These are phyloP conservation scores for Ambrosiella cleistominuta DNA, from an alignment of 2,329 filamentous ascomycete genomes.

Conservation along the genomic window DNA sequence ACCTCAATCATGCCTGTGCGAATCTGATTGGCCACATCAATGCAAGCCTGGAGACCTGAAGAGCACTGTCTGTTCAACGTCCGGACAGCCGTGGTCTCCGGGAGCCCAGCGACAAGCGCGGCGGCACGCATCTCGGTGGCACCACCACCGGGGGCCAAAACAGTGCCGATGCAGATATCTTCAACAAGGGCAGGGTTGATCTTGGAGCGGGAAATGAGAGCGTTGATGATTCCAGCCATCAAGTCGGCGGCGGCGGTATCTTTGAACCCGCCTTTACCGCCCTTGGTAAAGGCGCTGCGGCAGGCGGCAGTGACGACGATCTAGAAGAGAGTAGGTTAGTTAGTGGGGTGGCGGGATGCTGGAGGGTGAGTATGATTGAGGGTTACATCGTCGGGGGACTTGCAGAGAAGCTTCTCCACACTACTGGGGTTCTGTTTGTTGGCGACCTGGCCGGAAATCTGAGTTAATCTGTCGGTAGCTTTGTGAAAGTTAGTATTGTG, in stretches of 20 bases:
- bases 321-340: constrained; percentile 21
- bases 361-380: constrained; percentile 3
- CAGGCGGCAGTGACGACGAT: constrained; percentile 86
- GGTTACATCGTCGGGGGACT: constrained; percentile 48
- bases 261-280: constrained; percentile 87
- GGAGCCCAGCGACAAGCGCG: constrained; percentile 77
- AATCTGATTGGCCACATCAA: constrained; percentile 90
- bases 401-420: constrained; percentile 42
- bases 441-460: constrained; percentile 46
- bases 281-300: constrained; percentile 81
- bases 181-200: constrained; percentile 81
- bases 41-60: constrained; percentile 76
- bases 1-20: constrained; percentile 83
- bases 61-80: constrained; percentile 89
- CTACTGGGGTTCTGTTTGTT: constrained; percentile 37
- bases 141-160: constrained; percentile 81
- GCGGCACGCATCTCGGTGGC: constrained; percentile 95
- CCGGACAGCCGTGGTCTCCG: constrained; percentile 67
- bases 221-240: constrained; percentile 66
- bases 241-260: constrained; percentile 79
- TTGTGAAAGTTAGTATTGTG: background rate
- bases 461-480: constrained; percentile 40
- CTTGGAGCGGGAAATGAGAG: constrained; percentile 64
- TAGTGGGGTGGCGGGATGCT: constrained; percentile 13
- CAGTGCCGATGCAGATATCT: constrained; percentile 80